Conservation (phyloP, 2,329 filamentous ascomycete species). For the Xylaria sp. region DNA sequence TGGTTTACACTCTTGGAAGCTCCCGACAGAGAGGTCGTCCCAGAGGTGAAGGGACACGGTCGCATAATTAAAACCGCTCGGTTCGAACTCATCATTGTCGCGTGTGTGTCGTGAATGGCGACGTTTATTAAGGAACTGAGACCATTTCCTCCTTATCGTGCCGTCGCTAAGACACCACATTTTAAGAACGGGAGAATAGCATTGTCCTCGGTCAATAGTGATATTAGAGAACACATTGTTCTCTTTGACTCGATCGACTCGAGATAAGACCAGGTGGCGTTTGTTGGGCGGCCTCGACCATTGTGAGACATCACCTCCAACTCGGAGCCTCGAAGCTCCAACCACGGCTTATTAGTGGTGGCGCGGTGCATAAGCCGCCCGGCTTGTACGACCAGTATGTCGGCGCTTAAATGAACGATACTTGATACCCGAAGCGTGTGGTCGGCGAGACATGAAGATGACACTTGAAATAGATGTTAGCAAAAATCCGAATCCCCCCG, state of each 20-base stretch:
- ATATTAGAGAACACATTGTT: conserved; percentile 12
- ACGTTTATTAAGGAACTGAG: conserved; percentile 1
- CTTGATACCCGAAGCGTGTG: too few relatives aligned
- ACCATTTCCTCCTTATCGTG: conserved; percentile 8
- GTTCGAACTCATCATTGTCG: neutral
- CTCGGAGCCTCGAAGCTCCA: too few relatives aligned
- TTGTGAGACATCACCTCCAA: conserved; percentile 11
- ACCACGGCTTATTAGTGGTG: conserved; percentile 11
- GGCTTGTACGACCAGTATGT: neutral
- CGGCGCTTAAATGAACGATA: neutral
- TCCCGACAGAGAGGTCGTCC: neutral
- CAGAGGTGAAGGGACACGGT: conserved; percentile 7
- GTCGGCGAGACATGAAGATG: too few relatives aligned
- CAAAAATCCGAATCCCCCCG: too few relatives aligned
- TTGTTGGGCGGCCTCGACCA: conserved; percentile 15
- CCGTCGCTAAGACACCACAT: conserved; percentile 20
- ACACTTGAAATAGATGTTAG: too few relatives aligned
- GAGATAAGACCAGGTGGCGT: conserved; percentile 9
- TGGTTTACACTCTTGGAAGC: neutral
- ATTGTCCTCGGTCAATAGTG: conserved; percentile 9
- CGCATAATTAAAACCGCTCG: conserved; percentile 15
- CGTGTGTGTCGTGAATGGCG: neutral
- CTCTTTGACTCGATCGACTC: conserved; percentile 10
- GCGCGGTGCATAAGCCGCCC: conserved; percentile 2
- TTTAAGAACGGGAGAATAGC: conserved; percentile 5